Evolutionary conservation across 768 basidiomycete species (phyloP).

Genomic region (Amanita exitialis): DNA sequence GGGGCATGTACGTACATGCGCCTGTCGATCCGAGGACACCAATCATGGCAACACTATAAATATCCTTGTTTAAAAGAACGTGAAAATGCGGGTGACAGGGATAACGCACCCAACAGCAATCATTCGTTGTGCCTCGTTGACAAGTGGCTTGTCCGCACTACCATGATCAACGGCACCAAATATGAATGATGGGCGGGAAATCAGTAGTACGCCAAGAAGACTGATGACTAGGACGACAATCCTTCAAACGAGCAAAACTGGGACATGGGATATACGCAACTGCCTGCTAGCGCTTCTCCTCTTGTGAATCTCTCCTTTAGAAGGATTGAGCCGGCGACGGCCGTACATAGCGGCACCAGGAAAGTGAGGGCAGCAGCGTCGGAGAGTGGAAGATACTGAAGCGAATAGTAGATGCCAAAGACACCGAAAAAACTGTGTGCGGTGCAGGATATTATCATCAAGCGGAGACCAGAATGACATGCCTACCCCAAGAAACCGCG

Average conservation of each 20-base stretch:
- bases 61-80: background rate
- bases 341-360: conserved; percentile 57
- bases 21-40: conserved; percentile 56
- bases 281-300: conserved; percentile 41
- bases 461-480: background rate
- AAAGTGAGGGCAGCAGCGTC: conserved; percentile 75
- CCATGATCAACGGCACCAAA: conserved; percentile 34
- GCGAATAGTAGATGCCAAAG: conserved; percentile 58
- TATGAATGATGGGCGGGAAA: conserved; percentile 67
- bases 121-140: conserved; percentile 30
- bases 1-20: conserved; percentile 41
- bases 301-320: conserved; percentile 49
- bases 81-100: background rate
- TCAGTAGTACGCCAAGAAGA: conserved; percentile 68
- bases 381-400: conserved; percentile 67
- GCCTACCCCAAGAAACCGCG: conserved; percentile 51
- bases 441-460: background rate
- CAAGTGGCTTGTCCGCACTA: background rate
- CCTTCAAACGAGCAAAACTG: background rate
- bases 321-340: conserved; percentile 30
- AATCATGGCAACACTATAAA: conserved; percentile 42
- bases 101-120: conserved; percentile 44
- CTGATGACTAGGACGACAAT: conserved; percentile 36
- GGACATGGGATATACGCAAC: conserved; percentile 11
- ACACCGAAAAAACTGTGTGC: conserved; percentile 56